Evolutionary conservation across 2,329 filamentous ascomycete species (phyloP).

Genomic region (Metarhizium anisopliae): DNA sequence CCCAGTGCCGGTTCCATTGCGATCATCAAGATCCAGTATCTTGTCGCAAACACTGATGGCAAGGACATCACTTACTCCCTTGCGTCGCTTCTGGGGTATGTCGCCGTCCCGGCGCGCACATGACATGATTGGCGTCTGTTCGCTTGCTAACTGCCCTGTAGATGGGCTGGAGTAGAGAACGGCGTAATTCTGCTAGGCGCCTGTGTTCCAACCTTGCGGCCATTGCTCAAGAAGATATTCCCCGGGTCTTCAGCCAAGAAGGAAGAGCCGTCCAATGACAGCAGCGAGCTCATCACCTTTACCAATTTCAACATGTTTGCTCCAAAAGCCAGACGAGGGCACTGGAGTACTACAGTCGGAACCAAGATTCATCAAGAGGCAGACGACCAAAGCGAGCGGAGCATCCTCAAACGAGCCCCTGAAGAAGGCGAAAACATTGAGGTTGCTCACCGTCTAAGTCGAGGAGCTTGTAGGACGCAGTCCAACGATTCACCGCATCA

Average conservation of each 20-base stretch:
- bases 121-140: neutral
- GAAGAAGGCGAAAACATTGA: conserved; percentile 3
- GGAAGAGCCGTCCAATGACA: neutral
- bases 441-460: neutral
- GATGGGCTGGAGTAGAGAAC: conserved; percentile 8
- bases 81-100: conserved; percentile 4
- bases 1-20: conserved; percentile 5
- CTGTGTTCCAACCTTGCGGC: conserved; percentile 5
- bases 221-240: conserved; percentile 4
- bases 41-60: conserved; percentile 4
- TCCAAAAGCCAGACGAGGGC: conserved; percentile 2
- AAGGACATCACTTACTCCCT: conserved; percentile 7
- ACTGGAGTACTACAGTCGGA: conserved; percentile 6
- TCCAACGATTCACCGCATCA: neutral
- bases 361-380: neutral
- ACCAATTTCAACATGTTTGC: conserved; percentile 5
- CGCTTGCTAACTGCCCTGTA: neutral
- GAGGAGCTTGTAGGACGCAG: neutral
- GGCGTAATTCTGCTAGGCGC: conserved; percentile 5
- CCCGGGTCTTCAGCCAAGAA: neutral
- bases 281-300: conserved; percentile 4
- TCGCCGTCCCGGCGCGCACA: neutral
- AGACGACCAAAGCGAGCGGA: conserved; percentile 2
- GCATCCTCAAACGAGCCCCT: conserved; percentile 1
- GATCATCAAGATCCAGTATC: conserved; percentile 6